phyloP scores from a whole-genome alignment of 1,284 basidiomycete genomes.

The Leccinum subatratum region DNA sequence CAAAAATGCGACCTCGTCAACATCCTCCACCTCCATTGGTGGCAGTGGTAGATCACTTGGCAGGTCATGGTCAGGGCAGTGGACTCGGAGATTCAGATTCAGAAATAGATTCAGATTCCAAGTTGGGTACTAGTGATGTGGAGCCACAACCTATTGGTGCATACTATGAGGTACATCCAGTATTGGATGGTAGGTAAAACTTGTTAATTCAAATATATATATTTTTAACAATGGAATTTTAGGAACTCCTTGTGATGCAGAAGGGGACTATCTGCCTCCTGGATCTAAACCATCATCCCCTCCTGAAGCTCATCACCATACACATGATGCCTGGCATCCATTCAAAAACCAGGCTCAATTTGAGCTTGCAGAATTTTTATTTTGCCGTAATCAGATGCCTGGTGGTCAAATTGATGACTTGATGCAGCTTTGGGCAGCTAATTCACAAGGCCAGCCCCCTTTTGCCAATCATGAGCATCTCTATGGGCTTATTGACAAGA shows the following conservation, averaged over 20 bases:
- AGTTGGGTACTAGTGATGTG: neutral
- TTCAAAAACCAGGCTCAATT: neutral
- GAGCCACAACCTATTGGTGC: neutral
- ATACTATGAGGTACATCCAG: neutral
- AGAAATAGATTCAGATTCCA: too few relatives aligned
- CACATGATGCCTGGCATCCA: neutral
- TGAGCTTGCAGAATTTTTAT: neutral
- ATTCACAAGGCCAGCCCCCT: neutral
- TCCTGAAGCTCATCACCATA: too few relatives aligned
- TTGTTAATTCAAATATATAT: too few relatives aligned
- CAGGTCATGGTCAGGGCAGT: too few relatives aligned
- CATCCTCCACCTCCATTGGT: too few relatives aligned
- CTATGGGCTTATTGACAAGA: neutral
- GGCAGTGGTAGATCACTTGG: too few relatives aligned
- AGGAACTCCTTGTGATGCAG: too few relatives aligned
- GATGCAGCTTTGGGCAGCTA: neutral
- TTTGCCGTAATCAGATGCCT: neutral
- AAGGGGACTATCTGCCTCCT: too few relatives aligned
- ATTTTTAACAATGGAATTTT: too few relatives aligned
- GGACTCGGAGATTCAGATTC: too few relatives aligned
- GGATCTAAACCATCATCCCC: too few relatives aligned
- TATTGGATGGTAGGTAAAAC: neutral
- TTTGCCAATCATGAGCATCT: neutral
- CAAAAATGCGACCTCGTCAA: too few relatives aligned
- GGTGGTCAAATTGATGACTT: neutral